phyloP scores from a whole-genome alignment of 257 asterid species.

The Forsythia suspensa region DNA sequence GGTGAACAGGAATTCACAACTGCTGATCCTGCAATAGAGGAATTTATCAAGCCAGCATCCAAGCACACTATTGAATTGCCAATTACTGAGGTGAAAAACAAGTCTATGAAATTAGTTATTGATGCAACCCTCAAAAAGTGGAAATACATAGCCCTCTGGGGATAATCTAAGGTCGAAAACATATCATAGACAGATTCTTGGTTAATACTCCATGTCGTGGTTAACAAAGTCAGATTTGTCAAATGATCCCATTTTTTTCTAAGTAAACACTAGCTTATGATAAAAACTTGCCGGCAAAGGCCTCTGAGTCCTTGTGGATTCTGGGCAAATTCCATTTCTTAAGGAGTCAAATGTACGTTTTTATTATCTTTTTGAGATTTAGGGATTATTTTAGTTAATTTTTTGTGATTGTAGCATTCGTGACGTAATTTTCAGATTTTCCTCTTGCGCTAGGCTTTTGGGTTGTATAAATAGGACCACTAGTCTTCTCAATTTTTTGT shows the following conservation, averaged over 20 bases:
- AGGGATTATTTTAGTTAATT: neutral
- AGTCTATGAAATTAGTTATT: neutral
- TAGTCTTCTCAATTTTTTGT: neutral
- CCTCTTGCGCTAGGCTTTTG: neutral
- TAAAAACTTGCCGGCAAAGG: neutral
- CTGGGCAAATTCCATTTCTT: neutral
- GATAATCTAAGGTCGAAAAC: too few species aligned
- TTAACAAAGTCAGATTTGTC: neutral
- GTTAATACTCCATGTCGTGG: neutral
- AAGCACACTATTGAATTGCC: conserved; percentile 44
- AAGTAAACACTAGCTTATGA: neutral
- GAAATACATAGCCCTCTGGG: neutral
- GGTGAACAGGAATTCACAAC: conserved; percentile 43
- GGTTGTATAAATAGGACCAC: too few species aligned
- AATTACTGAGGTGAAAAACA: conserved; percentile 37
- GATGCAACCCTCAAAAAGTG: neutral
- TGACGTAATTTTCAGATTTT: neutral
- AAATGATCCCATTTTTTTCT: neutral
- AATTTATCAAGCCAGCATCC: conserved; percentile 45
- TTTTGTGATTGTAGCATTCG: neutral
- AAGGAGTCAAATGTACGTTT: neutral
- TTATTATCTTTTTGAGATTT: neutral
- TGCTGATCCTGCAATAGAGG: conserved; percentile 47
- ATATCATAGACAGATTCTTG: neutral
- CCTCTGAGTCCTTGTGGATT: neutral